Conservation (phyloP, 805 yeast species). For the Kodamaea laetipori region DNA sequence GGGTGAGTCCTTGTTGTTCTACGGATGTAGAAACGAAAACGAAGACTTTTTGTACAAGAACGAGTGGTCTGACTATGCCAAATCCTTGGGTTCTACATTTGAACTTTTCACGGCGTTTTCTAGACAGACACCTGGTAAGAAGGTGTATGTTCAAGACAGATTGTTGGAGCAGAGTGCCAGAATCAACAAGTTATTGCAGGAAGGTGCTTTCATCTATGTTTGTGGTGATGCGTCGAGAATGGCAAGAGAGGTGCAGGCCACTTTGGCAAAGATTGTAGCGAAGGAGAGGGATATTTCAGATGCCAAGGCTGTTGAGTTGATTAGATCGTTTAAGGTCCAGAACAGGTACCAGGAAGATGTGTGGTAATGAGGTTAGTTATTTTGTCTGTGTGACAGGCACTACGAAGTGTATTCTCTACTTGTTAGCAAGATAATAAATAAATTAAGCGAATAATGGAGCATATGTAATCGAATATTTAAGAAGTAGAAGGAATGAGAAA, state of each 20-base stretch:
- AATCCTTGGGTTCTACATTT: conserved; percentile 59
- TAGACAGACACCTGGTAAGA: conserved; percentile 58
- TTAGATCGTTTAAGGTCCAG: conserved; percentile 76
- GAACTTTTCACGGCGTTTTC: conserved; percentile 84
- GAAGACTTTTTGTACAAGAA: conserved; percentile 85
- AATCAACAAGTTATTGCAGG: conserved; percentile 53
- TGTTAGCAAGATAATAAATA: too few species aligned
- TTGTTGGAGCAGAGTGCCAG: conserved; percentile 55
- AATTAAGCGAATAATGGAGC: too few species aligned
- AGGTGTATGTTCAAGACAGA: conserved; percentile 85
- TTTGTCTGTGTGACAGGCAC: too few species aligned
- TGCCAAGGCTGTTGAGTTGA: conserved; percentile 72
- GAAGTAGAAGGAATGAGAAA: too few species aligned
- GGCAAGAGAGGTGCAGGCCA: conserved; percentile 89
- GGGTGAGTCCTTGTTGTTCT: conserved; percentile 79
- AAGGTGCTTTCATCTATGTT: conserved; percentile 88
- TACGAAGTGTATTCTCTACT: too few species aligned
- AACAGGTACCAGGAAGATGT: conserved; percentile 97
- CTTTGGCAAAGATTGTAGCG: conserved; percentile 64
- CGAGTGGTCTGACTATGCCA: conserved; percentile 83
- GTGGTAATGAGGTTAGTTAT: conserved; percentile 59
- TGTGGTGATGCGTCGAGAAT: conserved; percentile 96
- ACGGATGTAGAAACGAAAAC: conserved; percentile 77
- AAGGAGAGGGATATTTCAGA: conserved; percentile 62
- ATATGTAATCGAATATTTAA: too few species aligned